Base-by-base conservation (phyloP, 306 rosid genomes). In the Rosa persica region DNA sequence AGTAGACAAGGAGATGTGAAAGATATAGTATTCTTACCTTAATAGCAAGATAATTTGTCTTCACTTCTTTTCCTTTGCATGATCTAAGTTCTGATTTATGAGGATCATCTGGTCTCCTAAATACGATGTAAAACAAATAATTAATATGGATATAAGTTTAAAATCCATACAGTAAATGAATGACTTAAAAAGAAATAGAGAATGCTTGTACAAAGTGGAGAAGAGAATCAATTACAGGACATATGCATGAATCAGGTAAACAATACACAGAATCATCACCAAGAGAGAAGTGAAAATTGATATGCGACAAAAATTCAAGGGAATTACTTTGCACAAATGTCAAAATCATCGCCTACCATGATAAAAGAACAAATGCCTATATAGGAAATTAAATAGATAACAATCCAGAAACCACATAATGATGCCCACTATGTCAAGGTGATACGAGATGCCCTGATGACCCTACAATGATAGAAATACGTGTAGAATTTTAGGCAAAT, bases 1-100 rank as follows among this genome's bases (percentile, higher is more conserved):
- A 80, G 34, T 27, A 76, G 58, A 73, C 67, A 76, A 36, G 61
- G 10, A 72, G 55, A 67, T 75, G 38, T 38, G 73, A 61, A 72
- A 80, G 65, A 85, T 79, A 81, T 11, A 77, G 39, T 43, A 79
- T 70, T 75, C 67, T 73, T 82, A 91, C 93, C 57, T 80, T 79
- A 67, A 82, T 75, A 67, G 74, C 42, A 15, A 66, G 68, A 17
- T 38, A 76, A 78, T 76, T 62, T 36, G 42, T 61, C 57, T 70
- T 74, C 40, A 8, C 74, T 68, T 77, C 74, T 67, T 46, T 86
- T 82, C 83, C 79, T 34, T 52, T 74, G 72, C 62, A 81, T 67
- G 80, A 75, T 30, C 13, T 74, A 69, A 36, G 47, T 69, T 36
- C 74, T 73, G 78, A 67, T 27, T 52, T 67, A 27, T 22, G 65